Evolutionary conservation across 2,329 filamentous ascomycete genomes (phyloP), one percentile per base, ranked within the genome.

Genomic region (Monilinia fructigena): DNA sequence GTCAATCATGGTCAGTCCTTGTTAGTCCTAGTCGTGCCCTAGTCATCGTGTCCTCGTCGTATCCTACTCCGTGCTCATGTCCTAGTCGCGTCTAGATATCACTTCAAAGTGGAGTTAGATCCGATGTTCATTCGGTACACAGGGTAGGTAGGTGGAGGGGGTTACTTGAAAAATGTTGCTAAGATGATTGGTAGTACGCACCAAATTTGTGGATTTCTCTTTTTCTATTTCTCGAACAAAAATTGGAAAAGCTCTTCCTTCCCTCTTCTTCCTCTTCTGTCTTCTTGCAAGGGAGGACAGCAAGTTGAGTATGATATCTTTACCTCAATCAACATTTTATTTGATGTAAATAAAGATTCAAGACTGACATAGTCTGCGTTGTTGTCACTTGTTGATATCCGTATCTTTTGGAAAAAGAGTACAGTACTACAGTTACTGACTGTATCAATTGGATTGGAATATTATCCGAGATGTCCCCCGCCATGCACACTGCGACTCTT

Each of bases 391-490:
- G 16, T 26, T 60, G 58, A 40, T 38, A 38, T 35, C 26, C 11
- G 26, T 59, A 23, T 20, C 28, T 3, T 23, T 28, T 23, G 4
- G n/a, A 23, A 50, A 23, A 50, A 10, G 11, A 6, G 3, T 4
- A 50, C 8, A 1, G 8, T 11, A 50, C 3, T 1, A 23, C 40
- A 42, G 40, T 35, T 35, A 16, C 12, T 14, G 40, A 42, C 40
- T 10, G 40, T 42, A 16, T 42, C 40, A 42, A 14, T 16, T 16
- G 40, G 23, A 47, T 60, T 38, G 45, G 16, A 60, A 60, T 40
- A 26, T 60, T 50, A 60, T 60, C 58, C 58, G 58, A 60, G 58
- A 72, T 72, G 69, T 64, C 35, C 65, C 64, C 69, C 68, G 66
- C 71, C 26, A 48, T 64, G 52, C 52, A 28, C 53, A n/a, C 28